phyloP scores from a whole-genome alignment of 139 green algal species.

The Chlorella sp. region DNA sequence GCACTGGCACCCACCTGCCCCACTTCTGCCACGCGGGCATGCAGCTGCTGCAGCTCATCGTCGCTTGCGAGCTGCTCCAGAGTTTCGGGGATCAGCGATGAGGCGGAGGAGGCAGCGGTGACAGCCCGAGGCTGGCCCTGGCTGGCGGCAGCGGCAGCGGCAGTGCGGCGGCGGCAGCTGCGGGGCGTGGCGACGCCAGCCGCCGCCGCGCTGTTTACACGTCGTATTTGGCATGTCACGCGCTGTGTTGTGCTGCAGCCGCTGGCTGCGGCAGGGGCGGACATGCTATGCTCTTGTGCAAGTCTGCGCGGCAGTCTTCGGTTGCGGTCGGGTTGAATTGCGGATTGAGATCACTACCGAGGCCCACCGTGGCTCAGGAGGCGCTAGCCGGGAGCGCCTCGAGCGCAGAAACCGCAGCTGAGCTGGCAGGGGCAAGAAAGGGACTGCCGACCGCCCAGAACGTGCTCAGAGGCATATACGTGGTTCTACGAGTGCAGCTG shows the following conservation, averaged over 20 bases:
- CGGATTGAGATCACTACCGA: not conserved
- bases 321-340: too few species aligned
- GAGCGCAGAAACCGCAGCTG: not conserved
- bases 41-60: slow-evolving; percentile 63
- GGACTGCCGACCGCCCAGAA: not conserved
- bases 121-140: not conserved
- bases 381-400: not conserved
- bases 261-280: not conserved
- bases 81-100: slow-evolving; percentile 82
- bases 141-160: not conserved
- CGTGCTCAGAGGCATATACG: too few species aligned
- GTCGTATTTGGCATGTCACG: not conserved
- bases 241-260: not conserved
- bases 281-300: too few species aligned
- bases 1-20: not conserved
- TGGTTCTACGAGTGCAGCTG: too few species aligned
- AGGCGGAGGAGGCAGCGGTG: not conserved
- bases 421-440: not conserved
- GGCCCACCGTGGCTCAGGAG: not conserved
- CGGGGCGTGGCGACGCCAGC: not conserved
- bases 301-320: too few species aligned
- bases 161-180: not conserved
- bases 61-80: slow-evolving; percentile 79
- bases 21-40: slow-evolving; percentile 22
- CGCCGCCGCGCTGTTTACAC: not conserved